Percentiles rank a stretch among this genome's conserved stretches.
These are phyloP conservation scores for Panaeolus papilionaceus DNA, from an alignment of 768 basidiomycete genomes.

Conservation along the genomic window DNA sequence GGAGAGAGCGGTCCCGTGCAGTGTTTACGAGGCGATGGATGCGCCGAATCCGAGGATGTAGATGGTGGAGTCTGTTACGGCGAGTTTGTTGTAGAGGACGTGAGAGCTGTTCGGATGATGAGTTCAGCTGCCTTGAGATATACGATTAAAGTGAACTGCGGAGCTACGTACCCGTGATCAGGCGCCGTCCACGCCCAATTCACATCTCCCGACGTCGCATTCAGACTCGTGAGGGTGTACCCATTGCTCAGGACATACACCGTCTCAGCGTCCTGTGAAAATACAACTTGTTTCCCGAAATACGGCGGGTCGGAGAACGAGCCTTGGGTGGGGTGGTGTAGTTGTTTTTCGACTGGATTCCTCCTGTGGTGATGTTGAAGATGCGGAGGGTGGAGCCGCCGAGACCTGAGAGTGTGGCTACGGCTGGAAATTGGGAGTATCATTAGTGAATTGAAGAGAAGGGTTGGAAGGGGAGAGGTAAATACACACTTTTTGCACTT, in stretches of 20 bases:
- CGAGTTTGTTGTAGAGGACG: slow-evolving; percentile 67
- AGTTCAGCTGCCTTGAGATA: no score
- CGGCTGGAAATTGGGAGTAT: slow-evolving; percentile 44
- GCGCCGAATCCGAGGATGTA: slow-evolving; percentile 63
- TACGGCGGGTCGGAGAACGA: slow-evolving; percentile 56
- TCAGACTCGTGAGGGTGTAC: slow-evolving; percentile 58
- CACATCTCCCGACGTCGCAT: slow-evolving; percentile 54
- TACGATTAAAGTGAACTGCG: no score
- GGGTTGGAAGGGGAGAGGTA: no score
- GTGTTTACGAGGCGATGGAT: slow-evolving; percentile 59
- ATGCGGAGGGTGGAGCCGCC: slow-evolving; percentile 72
- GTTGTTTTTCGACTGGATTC: slow-evolving; percentile 67
- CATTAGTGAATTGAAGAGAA: neutral
- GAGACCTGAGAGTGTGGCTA: slow-evolving; percentile 79
- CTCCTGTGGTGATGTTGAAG: slow-evolving; percentile 69
- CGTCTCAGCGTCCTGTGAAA: slow-evolving; percentile 38
- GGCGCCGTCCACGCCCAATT: slow-evolving; percentile 78
- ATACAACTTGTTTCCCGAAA: slow-evolving; percentile 61
- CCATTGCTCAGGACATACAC: slow-evolving; percentile 68
- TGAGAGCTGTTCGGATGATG: no score
- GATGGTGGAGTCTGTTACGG: slow-evolving; percentile 56
- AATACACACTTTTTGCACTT: slow-evolving; percentile 63
- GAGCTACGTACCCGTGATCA: slow-evolving; percentile 63
- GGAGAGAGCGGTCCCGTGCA: slow-evolving; percentile 70
- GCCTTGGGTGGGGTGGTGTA: slow-evolving; percentile 55